Base-by-base conservation (phyloP, 345 rosid genomes). In the Acer saccharum region DNA sequence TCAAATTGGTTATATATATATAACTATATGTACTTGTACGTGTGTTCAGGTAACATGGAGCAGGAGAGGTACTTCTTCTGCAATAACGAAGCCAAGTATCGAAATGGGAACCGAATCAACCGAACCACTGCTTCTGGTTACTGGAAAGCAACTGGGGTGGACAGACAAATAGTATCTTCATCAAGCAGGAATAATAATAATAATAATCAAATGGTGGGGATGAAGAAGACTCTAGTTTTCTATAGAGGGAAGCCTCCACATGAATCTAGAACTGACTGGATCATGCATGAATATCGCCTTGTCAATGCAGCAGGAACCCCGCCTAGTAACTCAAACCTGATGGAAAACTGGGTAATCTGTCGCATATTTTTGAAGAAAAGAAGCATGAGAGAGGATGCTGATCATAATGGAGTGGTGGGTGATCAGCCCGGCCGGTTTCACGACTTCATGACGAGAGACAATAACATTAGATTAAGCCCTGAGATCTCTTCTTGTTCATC, bases 261-360 rank as follows among this genome's bases (percentile, higher is more conserved):
- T 72, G 93, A 92, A 8, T 83, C 87, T 14, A 89, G 86, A 86
- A 94, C 97, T 69, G 88, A 92, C 72, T 94, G 98, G 98, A 80
- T 93, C 81, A 94, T 93, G 98, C 95, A 94, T 63, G 98, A 94
- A 77, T 93, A 91, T 46, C 86, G 97, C 75, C 92, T 93, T 20
- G 84, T 74, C 48, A 65, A 43, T 17, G 39, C 39, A 32, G 16
- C 64, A 25, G 82, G 62, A 18, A 73, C 61, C 21, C 4, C 39
- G 5, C 39, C 54, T 46, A 62, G n/a, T 7, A 76, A 25, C 79
- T 52, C 79, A 29, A 82, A 27, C 29, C 29, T 27, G 29, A 27
- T 27, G 29, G 29, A 27, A 27, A 27, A 85, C 9, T 89, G 92
- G 90, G 90, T 89, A 62, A 60, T 87, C n/a, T 89, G 92, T 70